A percentile compares a stretch with the other conserved stretches of the same genome.
Conservation (phyloP, 2,329 filamentous ascomycete genomes). For the Phialophora chinensis region DNA sequence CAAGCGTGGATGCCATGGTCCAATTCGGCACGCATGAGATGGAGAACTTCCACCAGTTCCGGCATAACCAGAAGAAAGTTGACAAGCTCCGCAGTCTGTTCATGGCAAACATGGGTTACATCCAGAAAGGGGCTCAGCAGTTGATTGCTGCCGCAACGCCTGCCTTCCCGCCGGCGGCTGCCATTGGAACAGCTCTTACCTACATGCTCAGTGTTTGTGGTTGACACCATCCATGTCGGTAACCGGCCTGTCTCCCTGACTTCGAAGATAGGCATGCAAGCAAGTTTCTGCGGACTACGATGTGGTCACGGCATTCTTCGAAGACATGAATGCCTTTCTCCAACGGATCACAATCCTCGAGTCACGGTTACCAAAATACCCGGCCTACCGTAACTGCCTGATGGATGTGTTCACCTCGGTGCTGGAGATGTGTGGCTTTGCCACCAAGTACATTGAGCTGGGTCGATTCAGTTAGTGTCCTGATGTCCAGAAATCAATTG, state of each 20-base stretch:
- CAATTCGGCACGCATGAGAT: conserved; percentile 14
- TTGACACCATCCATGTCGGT: neutral
- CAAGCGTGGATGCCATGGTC: conserved; percentile 19
- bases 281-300: conserved; percentile 27
- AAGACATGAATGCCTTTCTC: conserved; percentile 31
- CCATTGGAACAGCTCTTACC: conserved; percentile 28
- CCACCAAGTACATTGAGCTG: conserved; percentile 26
- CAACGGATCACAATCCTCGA: conserved; percentile 26
- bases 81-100: conserved; percentile 27
- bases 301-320: conserved; percentile 28
- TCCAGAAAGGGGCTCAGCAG: conserved; percentile 21
- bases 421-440: conserved; percentile 25
- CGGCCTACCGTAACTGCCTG: conserved; percentile 23
- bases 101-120: conserved; percentile 19
- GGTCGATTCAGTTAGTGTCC: conserved; percentile 21
- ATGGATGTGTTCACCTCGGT: conserved; percentile 28
- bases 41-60: conserved; percentile 25
- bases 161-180: conserved; percentile 24
- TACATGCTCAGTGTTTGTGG: conserved; percentile 21
- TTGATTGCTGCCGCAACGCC: conserved; percentile 23
- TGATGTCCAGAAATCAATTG: neutral
- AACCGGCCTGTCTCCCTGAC: neutral
- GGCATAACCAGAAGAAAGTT: conserved; percentile 23
- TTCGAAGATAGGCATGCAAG: conserved; percentile 16
- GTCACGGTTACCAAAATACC: conserved; percentile 17